These are phyloP conservation scores for Fusarium begoniae DNA, from an alignment of 2,329 filamentous ascomycete species.

Conservation along the genomic window DNA sequence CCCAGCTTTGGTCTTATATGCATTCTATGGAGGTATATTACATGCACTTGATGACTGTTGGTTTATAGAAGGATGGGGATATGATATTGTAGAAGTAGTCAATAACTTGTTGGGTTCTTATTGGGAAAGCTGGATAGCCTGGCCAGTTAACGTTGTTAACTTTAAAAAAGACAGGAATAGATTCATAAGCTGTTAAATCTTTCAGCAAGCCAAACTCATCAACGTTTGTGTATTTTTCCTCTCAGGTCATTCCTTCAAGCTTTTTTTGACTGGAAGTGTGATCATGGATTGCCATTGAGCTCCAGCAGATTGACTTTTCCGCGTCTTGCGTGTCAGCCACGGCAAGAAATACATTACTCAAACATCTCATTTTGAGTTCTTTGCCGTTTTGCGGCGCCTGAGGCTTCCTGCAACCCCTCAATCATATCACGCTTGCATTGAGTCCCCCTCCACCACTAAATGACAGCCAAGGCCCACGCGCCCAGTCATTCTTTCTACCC, in stretches of 20 bases:
- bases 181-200: accelerated
- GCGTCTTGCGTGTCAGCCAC: accelerated
- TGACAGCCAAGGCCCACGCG: too few species aligned
- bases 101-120: too few species aligned
- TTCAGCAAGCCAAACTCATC: neutral
- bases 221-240: accelerated
- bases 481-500: neutral
- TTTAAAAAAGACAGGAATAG: too few species aligned
- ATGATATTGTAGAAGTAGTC: too few species aligned
- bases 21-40: too few species aligned
- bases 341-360: neutral
- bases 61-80: too few species aligned
- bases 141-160: too few species aligned
- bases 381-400: neutral
- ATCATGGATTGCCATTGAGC: accelerated
- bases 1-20: too few species aligned
- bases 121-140: too few species aligned
- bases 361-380: neutral
- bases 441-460: neutral
- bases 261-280: neutral
- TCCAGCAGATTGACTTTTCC: neutral
- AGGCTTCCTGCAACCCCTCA: neutral
- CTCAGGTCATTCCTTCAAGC: accelerated
- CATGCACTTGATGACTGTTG: too few species aligned
- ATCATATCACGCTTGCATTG: neutral